phyloP scores from a whole-genome alignment of 768 basidiomycete species.

The Saitozyma podzolica region DNA sequence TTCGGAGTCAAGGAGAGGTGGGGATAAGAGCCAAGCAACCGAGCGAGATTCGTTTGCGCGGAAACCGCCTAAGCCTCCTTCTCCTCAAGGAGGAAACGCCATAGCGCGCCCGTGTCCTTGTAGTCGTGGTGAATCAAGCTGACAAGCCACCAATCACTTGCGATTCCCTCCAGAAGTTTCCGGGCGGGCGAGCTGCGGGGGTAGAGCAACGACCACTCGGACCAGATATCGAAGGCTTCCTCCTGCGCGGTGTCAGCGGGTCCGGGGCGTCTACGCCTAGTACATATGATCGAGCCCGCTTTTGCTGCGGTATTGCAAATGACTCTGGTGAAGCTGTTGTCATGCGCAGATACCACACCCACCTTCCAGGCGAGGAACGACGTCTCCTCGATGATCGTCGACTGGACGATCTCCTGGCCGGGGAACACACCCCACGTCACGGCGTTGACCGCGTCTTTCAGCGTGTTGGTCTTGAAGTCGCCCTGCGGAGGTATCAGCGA shows the following conservation, averaged over 20 bases:
- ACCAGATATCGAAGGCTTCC: constrained; percentile 95
- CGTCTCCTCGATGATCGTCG: constrained; percentile 92
- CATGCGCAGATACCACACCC: constrained; percentile 23
- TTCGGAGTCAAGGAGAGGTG: too few species aligned
- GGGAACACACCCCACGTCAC: constrained; percentile 99
- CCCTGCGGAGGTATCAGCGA: constrained; percentile 57
- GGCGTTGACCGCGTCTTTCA: constrained; percentile 77
- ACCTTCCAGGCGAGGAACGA: constrained; percentile 98
- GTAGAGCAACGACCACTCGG: constrained; percentile 88
- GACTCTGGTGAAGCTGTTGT: too few species aligned
- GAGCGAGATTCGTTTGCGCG: too few species aligned
- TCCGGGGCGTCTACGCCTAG: too few species aligned
- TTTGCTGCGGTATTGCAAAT: not conserved
- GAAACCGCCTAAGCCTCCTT: not conserved
- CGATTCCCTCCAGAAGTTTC: constrained; percentile 68
- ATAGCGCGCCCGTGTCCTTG: constrained; percentile 72
- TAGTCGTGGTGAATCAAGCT: constrained; percentile 93
- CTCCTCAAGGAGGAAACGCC: constrained; percentile 71
- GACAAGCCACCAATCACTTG: constrained; percentile 80
- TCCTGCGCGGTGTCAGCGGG: constrained; percentile 60
- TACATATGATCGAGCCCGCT: not conserved
- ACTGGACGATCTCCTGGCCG: constrained; percentile 91
- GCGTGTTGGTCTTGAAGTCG: constrained; percentile 75
- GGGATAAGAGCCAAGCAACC: too few species aligned
- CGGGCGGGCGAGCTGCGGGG: constrained; percentile 72